Evolutionary conservation across 1,139 yeast genomes (phyloP).

Genomic region (Pichia sp.): DNA sequence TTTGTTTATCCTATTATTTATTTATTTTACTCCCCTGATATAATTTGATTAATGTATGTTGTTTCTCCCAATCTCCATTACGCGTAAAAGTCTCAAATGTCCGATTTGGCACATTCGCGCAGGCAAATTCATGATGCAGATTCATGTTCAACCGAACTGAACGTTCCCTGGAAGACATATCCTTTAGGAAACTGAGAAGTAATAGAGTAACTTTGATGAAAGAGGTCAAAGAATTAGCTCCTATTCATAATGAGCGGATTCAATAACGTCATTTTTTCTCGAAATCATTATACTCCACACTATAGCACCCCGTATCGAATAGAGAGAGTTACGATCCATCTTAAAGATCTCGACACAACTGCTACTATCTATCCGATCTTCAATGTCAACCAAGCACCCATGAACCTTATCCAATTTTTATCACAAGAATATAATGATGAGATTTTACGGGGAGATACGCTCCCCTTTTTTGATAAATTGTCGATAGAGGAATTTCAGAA

Average conservation of each 20-base stretch:
- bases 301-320: constrained; percentile 26
- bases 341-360: constrained; percentile 85
- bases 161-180: too few relatives aligned
- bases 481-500: constrained; percentile 68
- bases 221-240: too few relatives aligned
- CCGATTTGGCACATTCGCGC: not conserved
- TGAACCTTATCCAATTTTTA: constrained; percentile 70
- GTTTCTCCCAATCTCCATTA: too few relatives aligned
- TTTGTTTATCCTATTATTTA: constrained; percentile 5
- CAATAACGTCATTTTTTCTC: constrained; percentile 29
- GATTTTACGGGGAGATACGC: constrained; percentile 82
- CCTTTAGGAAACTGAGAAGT: too few relatives aligned
- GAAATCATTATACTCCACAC: constrained; percentile 31
- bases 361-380: constrained; percentile 89
- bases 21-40: not conserved
- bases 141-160: too few relatives aligned
- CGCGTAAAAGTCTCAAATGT: not conserved
- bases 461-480: constrained; percentile 76
- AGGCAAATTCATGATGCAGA: not conserved
- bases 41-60: not conserved
- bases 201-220: too few relatives aligned
- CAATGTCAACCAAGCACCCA: constrained; percentile 60
- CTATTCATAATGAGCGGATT: constrained; percentile 35
- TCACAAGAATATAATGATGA: constrained; percentile 94
- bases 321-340: constrained; percentile 53